Conservation (phyloP, 2,329 filamentous ascomycete genomes). For the Aureobasidium namibiae region DNA sequence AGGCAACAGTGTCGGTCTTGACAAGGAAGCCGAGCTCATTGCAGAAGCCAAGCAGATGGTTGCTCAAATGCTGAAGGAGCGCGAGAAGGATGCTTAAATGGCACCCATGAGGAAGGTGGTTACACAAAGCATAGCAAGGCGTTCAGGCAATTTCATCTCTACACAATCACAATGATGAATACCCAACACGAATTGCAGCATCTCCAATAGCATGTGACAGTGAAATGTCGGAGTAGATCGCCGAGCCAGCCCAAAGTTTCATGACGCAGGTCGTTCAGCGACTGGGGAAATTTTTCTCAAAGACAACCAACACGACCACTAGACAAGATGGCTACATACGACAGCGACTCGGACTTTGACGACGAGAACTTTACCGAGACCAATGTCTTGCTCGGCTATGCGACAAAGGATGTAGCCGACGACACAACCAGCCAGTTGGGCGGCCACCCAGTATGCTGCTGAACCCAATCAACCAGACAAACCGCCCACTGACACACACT, state of each 20-base stretch:
- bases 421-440: constrained; percentile 85
- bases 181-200: background rate
- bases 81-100: background rate
- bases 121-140: background rate
- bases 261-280: constrained; percentile 1
- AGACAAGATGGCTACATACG: constrained; percentile 61
- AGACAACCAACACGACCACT: background rate
- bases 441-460: constrained; percentile 68
- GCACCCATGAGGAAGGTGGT: background rate
- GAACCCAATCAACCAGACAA: no score
- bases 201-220: constrained; percentile 1
- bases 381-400: constrained; percentile 83
- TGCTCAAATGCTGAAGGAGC: constrained; percentile 23
- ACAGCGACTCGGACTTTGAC: constrained; percentile 61
- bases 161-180: background rate
- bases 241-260: background rate
- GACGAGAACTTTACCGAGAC: constrained; percentile 70
- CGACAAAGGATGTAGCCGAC: constrained; percentile 67
- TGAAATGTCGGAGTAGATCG: background rate
- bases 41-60: constrained; percentile 51
- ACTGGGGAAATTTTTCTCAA: constrained; percentile 7
- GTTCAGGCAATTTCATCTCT: background rate
- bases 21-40: constrained; percentile 79
- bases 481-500: no score
- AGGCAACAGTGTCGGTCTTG: constrained; percentile 69